Evolutionary conservation across 768 basidiomycete species (phyloP), one percentile per base, ranked within the genome.

Genomic region (Favolaschia claudopus): DNA sequence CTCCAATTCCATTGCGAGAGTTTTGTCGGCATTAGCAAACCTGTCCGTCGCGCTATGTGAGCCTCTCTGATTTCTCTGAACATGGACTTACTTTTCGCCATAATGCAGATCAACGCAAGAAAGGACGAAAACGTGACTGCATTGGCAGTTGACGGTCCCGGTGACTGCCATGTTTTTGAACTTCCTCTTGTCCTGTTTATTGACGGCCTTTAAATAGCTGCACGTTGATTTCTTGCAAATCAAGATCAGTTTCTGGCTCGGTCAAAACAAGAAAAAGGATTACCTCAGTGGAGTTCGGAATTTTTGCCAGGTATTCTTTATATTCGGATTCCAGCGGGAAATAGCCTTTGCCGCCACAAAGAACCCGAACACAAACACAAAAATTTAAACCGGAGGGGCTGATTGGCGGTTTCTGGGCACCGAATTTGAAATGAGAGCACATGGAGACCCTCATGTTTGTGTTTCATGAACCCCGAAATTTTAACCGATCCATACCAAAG

Each of bases 211-310:
- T 8, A 70, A 47, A 39, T 68, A 55, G n/a, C 60, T 55, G 56
- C 70, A 70, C 6, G 55, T 70, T 14, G 60, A 62, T 42, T 68
- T 70, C 70, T 70, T 8, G 13, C n/a, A n/a, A n/a, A n/a, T n/a
- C n/a, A n/a, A n/a, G n/a, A n/a, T n/a, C n/a, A n/a, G n/a, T n/a
- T n/a, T n/a, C n/a, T n/a, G n/a, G n/a, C n/a, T n/a, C n/a, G n/a
- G n/a, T n/a, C n/a, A n/a, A n/a, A n/a, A n/a, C n/a, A n/a, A n/a
- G n/a, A n/a, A n/a, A 19, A 32, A 29, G 7, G 32, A n/a, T 40
- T 39, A 67, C 63, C 55, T 67, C 63, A 3, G 22, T 31, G 7
- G 58, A 48, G 2, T 40, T 25, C 17, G 50, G 57, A 24, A 63
- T 48, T 8, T 17, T 24, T 22, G 14, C 28, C 10, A 68, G 39